phyloP scores from a whole-genome alignment of 768 basidiomycete species.

The Agrocybe praecox region DNA sequence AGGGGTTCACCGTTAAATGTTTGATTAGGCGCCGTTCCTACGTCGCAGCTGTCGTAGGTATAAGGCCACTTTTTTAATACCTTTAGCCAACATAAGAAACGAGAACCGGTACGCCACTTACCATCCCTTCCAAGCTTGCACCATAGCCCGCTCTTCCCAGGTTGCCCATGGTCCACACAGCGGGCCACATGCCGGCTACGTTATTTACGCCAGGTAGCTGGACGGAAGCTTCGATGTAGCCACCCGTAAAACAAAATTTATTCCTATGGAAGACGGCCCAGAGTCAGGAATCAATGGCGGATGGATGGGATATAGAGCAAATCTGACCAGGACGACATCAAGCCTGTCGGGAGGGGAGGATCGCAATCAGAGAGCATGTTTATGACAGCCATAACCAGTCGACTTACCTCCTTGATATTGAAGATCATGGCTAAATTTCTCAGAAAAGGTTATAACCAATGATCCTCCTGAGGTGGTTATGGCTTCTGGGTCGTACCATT shows the following conservation, averaged over 20 bases:
- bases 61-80: slow-evolving; percentile 68
- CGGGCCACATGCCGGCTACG: slow-evolving; percentile 76
- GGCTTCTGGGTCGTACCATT: slow-evolving; percentile 88
- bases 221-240: slow-evolving; percentile 68
- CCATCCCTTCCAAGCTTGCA: slow-evolving; percentile 80
- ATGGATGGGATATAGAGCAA: neutral
- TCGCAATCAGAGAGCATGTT: neutral
- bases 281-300: neutral
- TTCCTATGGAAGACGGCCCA: slow-evolving; percentile 48
- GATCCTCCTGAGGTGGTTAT: slow-evolving; percentile 73
- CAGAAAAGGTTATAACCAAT: slow-evolving; percentile 70
- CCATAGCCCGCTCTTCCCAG: slow-evolving; percentile 83
- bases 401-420: slow-evolving; percentile 67
- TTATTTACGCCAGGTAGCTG: slow-evolving; percentile 72
- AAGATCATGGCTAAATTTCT: slow-evolving; percentile 66
- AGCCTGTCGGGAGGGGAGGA: neutral
- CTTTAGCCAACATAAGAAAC: neutral
- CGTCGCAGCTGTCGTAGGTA: slow-evolving; percentile 82
- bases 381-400: slow-evolving; percentile 28
- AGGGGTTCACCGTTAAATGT: slow-evolving; percentile 69
- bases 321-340: slow-evolving; percentile 11
- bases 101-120: slow-evolving; percentile 29
- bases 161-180: slow-evolving; percentile 77
- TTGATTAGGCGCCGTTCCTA: slow-evolving; percentile 85
- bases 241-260: slow-evolving; percentile 90